Base-by-base conservation (phyloP, 1,139 yeast species). In the Saccharomycopsis hybrid region DNA sequence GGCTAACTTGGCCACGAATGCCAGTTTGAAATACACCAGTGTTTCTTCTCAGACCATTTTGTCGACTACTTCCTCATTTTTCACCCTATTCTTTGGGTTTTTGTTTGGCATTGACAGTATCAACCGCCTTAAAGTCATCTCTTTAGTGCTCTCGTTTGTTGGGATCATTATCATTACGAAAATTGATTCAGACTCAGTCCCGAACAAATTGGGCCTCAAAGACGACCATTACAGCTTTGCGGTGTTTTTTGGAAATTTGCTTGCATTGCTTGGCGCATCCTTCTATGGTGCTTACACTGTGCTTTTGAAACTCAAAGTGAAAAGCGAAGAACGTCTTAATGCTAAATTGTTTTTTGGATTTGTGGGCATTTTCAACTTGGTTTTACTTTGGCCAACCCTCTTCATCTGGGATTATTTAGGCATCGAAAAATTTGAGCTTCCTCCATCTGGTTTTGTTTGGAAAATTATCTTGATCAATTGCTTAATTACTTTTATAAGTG, bases 271-370 rank as follows among this genome's bases (percentile, higher is more conserved):
- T 0, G 95, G 96, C 2, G 97, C 98, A 0, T 64, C 86, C 29
- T 74, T 90, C 41, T 92, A 92, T 62, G 97, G 97, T 30, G 68
- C 88, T n/a, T 92, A 92, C 67, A 87, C 97, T 27, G 88, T 95
- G 4, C 65, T 92, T 49, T 70, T 92, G 50, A 92, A 92, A 63
- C 72, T 77, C 58, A 78, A 76, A 58, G 87, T 89, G n/a, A 76
- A 77, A 44, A 79, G 78, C 56, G 97, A 90, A 62, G 72, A 84
- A 27, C 70, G 84, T 46, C 73, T 92, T 51, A 84, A 92, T 64
- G 86, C 95, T 69, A 86, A 83, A 62, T 72, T 89, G 36, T 92
- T 92, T 61, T 89, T 92, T 62, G 98, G 97, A 2, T 90, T 86
- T 66, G 97, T 92, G 30, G 98, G 98, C 0, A 68, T 90, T 5